Evolutionary conservation across 768 basidiomycete species (phyloP).

Genomic region (Russula virescens): DNA sequence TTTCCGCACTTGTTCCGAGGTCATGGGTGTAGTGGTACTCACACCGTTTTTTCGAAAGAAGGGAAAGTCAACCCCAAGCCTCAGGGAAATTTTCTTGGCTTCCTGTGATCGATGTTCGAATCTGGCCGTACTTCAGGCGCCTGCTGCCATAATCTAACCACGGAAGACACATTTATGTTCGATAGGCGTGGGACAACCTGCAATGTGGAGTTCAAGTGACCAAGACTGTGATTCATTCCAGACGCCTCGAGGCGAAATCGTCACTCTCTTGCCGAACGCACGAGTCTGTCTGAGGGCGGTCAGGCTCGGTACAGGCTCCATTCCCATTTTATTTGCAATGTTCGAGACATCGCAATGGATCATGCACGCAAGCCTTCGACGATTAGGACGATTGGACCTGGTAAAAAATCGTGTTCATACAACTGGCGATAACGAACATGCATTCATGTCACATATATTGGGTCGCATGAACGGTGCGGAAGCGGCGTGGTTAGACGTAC

Average conservation of each 20-base stretch:
- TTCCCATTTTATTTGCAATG: background rate
- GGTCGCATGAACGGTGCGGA: background rate
- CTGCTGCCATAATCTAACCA: background rate
- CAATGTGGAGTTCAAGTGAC: slow-evolving; percentile 2
- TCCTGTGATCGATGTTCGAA: background rate
- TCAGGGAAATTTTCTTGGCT: background rate
- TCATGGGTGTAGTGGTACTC: background rate
- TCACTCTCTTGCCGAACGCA: background rate
- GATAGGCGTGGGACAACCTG: background rate
- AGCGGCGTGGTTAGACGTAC: background rate
- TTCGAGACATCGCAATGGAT: background rate
- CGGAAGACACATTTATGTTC: background rate
- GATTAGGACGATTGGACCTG: background rate
- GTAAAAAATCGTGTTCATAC: background rate
- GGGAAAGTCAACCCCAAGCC: background rate
- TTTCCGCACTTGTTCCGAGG: background rate
- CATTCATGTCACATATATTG: background rate
- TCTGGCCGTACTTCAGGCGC: background rate
- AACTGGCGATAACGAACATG: background rate
- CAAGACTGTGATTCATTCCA: background rate
- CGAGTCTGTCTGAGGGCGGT: background rate
- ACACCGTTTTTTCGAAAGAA: background rate
- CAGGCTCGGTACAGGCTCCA: background rate
- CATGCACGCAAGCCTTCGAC: background rate
- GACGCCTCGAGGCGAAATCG: background rate